Conservation (phyloP, 768 basidiomycete species). For the Astraeus odoratus region DNA sequence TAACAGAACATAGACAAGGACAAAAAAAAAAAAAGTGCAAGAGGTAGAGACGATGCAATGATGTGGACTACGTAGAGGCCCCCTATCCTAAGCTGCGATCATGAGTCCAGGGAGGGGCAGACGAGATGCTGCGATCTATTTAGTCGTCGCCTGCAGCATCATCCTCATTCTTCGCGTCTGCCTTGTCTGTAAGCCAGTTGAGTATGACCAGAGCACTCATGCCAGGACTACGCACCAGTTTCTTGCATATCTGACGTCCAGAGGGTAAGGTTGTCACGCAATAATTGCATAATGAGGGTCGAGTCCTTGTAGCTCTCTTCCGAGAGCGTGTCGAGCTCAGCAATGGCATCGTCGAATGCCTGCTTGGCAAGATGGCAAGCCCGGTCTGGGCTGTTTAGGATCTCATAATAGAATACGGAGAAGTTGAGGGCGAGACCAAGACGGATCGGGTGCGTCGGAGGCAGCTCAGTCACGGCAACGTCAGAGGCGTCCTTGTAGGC, state of each 20-base stretch:
- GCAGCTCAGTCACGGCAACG: constrained; percentile 93
- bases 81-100: constrained; percentile 9
- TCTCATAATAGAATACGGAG: constrained; percentile 99
- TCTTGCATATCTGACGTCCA: constrained; percentile 99
- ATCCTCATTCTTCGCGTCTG: constrained; percentile 64
- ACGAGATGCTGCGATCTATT: constrained; percentile 17
- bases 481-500: constrained; percentile 98
- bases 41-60: constrained; percentile 26
- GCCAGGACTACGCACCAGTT: constrained; percentile 46
- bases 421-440: constrained; percentile 98
- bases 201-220: constrained; percentile 1
- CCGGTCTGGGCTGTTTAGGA: constrained; percentile 96
- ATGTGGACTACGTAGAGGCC: constrained; percentile 21
- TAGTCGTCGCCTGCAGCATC: constrained; percentile 65
- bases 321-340: constrained; percentile 96
- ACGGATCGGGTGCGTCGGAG: constrained; percentile 95
- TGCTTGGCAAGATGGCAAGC: constrained; percentile 99
- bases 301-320: constrained; percentile 99
- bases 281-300: constrained; percentile 93
- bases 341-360: constrained; percentile 98
- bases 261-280: constrained; percentile 94
- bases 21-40: constrained; percentile 22
- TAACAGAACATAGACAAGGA: constrained; percentile 26
- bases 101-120: constrained; percentile 14
- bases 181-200: constrained; percentile 48